Evolutionary conservation across 2,329 filamentous ascomycete genomes (phyloP).

Genomic region (Hypoxylon sp.): DNA sequence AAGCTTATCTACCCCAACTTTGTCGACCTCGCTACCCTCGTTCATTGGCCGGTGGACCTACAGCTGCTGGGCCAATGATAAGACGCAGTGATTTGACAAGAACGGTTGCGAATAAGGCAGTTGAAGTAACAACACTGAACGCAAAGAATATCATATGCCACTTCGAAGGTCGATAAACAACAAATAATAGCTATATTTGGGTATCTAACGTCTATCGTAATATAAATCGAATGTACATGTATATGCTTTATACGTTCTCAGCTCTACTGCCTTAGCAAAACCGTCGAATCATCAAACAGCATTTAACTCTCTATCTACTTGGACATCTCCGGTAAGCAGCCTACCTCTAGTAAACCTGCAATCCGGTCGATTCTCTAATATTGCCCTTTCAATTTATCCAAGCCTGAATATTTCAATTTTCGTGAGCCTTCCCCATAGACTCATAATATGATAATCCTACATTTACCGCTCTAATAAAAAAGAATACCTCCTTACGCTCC

Average conservation of each 20-base stretch:
- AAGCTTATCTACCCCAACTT: conserved; percentile 20
- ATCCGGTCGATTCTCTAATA: conserved; percentile 17
- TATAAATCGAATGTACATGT: conserved; percentile 13
- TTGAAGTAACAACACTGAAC: not conserved
- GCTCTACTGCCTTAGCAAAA: conserved; percentile 5
- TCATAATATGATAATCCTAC: conserved; percentile 13
- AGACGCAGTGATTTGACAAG: conserved; percentile 2
- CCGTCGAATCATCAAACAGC: conserved; percentile 14
- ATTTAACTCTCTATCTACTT: conserved; percentile 27
- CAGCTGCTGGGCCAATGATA: not conserved
- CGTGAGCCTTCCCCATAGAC: conserved; percentile 18
- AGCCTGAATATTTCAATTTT: conserved; percentile 23
- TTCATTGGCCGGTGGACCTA: conserved; percentile 4
- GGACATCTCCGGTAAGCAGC: conserved; percentile 12
- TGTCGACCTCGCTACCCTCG: conserved; percentile 1
- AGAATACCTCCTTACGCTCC: conserved; percentile 46
- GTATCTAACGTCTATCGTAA: conserved; percentile 41
- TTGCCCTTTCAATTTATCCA: conserved; percentile 17
- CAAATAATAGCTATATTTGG: conserved; percentile 35
- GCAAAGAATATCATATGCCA: not conserved
- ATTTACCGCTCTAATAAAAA: conserved; percentile 14
- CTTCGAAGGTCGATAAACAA: not conserved
- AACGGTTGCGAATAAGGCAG: conserved; percentile 5
- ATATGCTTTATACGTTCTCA: conserved; percentile 9
- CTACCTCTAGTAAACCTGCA: conserved; percentile 20